Percentiles rank a stretch among this genome's conserved stretches.
Evolutionary conservation across 352 stramenopile genomes (phyloP).

Genomic region (Phytophthora chlamydospora): DNA sequence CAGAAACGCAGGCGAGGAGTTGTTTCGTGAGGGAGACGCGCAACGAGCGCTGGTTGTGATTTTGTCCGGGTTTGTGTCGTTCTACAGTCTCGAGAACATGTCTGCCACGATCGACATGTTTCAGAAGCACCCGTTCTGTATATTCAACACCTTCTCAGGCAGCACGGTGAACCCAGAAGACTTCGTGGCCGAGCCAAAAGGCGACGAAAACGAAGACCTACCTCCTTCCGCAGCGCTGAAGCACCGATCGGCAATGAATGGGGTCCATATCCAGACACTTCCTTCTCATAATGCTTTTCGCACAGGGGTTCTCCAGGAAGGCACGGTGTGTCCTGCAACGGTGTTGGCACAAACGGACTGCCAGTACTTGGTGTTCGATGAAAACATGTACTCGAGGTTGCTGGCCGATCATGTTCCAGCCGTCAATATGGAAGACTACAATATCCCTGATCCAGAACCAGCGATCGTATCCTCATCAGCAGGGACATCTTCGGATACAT

Average conservation of each 20-base stretch:
- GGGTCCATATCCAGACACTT: conserved; percentile 66
- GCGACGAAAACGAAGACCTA: conserved; percentile 3
- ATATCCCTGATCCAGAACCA: background rate
- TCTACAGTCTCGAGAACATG: conserved; percentile 74
- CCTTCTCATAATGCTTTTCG: conserved; percentile 59
- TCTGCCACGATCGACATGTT: conserved; percentile 66
- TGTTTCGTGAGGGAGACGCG: conserved; percentile 56
- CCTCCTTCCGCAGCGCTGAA: conserved; percentile 5
- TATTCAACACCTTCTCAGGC: conserved; percentile 40
- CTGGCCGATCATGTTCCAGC: conserved; percentile 42
- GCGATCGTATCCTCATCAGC: background rate
- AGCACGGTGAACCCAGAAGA: conserved; percentile 42
- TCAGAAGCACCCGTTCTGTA: conserved; percentile 61
- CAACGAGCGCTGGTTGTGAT: conserved; percentile 46
- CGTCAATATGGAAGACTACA: conserved; percentile 40
- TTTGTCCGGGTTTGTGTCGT: conserved; percentile 57
- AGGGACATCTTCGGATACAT: too few relatives aligned
- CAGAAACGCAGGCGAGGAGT: conserved; percentile 53
- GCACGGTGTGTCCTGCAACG: conserved; percentile 48
- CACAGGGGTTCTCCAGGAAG: conserved; percentile 51
- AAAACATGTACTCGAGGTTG: conserved; percentile 43
- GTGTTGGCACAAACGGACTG: conserved; percentile 64
- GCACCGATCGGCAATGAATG: conserved; percentile 52
- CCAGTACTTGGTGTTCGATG: conserved; percentile 56
- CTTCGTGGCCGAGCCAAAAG: conserved; percentile 24